phyloP scores from a whole-genome alignment of 441 rosid species.

The Corymbia calophylla region DNA sequence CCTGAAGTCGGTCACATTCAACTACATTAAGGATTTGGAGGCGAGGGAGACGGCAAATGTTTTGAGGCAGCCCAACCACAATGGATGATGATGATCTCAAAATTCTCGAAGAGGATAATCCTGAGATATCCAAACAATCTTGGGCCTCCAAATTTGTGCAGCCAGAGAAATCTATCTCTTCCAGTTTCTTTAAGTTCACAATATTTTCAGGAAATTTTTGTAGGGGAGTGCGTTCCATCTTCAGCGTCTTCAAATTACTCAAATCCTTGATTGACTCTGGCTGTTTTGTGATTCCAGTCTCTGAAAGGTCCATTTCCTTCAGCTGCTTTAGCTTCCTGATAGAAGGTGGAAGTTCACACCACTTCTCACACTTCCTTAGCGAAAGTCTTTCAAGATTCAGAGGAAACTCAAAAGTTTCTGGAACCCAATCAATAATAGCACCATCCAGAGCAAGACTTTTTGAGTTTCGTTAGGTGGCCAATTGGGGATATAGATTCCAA shows the following conservation, averaged over 20 bases:
- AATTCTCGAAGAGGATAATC: neutral
- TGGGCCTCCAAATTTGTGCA: neutral
- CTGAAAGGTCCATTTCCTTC: neutral
- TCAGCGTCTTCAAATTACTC: neutral
- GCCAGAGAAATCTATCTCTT: neutral
- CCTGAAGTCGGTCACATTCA: neutral
- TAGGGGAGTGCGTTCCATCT: neutral
- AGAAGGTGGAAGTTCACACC: neutral
- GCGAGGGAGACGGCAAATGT: neutral
- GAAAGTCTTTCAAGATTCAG: neutral
- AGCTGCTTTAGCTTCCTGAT: neutral
- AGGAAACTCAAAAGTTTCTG: neutral
- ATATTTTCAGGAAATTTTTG: neutral
- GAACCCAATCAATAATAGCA: neutral
- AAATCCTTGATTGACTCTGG: neutral
- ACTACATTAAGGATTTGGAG: neutral
- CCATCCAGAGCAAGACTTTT: neutral
- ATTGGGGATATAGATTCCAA: neutral
- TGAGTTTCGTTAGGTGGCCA: neutral
- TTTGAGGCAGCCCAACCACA: neutral
- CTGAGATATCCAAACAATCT: neutral
- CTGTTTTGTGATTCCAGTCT: neutral
- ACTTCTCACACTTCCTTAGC: neutral
- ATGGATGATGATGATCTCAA: neutral
- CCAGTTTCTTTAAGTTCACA: neutral